phyloP scores from a whole-genome alignment of 176 grass and related monocot genomes.

The Sorghum bicolor region DNA sequence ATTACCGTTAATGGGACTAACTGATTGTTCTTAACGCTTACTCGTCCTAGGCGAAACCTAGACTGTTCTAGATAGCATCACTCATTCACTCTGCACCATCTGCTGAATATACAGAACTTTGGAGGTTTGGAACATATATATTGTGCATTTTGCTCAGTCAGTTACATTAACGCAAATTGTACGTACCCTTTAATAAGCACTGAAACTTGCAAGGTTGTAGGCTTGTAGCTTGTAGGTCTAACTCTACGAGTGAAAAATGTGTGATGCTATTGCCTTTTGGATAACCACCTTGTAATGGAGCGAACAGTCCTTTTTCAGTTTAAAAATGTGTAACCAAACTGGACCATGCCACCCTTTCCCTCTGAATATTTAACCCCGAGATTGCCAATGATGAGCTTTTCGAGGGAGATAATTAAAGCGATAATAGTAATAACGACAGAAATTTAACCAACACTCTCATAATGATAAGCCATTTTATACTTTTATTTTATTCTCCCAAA shows the following conservation, averaged over 20 bases:
- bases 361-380: not conserved
- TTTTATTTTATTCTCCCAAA: slow-evolving; percentile 1
- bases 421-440: slow-evolving; percentile 19
- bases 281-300: not conserved
- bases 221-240: not conserved
- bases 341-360: not conserved
- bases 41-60: slow-evolving; percentile 1
- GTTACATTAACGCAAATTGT: not conserved
- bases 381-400: slow-evolving; percentile 25
- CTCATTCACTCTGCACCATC: not conserved
- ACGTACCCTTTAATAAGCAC: no score
- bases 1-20: not conserved
- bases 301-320: not conserved
- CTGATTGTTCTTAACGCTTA: slow-evolving; percentile 37
- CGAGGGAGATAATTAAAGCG: not conserved
- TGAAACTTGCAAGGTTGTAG: not conserved
- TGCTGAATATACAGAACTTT: not conserved
- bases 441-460: slow-evolving; percentile 1
- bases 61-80: not conserved
- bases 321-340: not conserved
- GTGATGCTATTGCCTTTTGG: not conserved
- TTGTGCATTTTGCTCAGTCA: not conserved
- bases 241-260: not conserved
- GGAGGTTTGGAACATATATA: not conserved
- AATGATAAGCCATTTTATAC: slow-evolving; percentile 2